Conservation (phyloP, 192 early-diverging fungal genomes). For the Backusella morwellensis region DNA sequence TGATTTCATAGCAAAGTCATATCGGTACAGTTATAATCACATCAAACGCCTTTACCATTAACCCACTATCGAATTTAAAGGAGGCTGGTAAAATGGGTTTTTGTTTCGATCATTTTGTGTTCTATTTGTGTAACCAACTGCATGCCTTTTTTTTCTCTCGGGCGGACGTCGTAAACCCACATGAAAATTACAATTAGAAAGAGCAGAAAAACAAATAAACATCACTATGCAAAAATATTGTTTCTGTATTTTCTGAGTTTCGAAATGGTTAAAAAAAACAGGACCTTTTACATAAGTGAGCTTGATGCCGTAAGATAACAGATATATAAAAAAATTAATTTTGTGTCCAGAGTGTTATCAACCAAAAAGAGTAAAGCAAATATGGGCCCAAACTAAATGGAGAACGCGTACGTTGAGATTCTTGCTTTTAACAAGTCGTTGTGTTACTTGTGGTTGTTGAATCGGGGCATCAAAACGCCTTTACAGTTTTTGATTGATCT, state of each 20-base stretch:
- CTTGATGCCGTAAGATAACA: neutral
- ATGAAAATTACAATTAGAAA: neutral
- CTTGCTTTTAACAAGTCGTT: neutral
- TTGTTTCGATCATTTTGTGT: neutral
- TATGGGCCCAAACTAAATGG: neutral
- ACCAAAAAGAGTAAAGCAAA: neutral
- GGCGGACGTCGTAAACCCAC: neutral
- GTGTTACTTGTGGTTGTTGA: neutral
- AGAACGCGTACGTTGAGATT: neutral
- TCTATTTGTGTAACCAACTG: neutral
- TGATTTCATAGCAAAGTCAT: neutral
- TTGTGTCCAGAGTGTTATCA: neutral
- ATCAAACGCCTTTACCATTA: neutral
- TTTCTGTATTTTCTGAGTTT: neutral
- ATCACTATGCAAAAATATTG: neutral
- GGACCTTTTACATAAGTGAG: neutral
- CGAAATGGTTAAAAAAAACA: neutral
- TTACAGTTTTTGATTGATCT: neutral
- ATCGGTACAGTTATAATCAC: neutral
- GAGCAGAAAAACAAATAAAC: neutral
- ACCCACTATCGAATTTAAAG: neutral
- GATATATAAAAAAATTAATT: neutral
- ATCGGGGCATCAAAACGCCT: neutral
- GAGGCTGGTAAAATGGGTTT: neutral
- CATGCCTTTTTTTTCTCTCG: neutral